phyloP scores from a whole-genome alignment of 371 early-diverging fungal genomes.

The Dichotomocladium elegans region DNA sequence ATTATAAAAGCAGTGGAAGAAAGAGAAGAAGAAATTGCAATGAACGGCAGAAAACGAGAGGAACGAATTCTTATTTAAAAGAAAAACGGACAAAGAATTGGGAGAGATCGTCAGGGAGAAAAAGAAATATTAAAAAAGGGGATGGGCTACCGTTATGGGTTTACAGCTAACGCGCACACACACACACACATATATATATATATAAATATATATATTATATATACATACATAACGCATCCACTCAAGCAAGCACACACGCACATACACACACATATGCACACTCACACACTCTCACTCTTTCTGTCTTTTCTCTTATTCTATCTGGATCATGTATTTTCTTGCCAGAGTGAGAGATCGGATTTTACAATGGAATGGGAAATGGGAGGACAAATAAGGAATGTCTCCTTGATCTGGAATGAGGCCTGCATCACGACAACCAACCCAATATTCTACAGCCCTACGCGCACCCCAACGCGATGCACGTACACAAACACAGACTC shows the following conservation, averaged over 20 bases:
- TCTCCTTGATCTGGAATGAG: slow-evolving; percentile 23
- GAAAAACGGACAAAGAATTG: slow-evolving; percentile 15
- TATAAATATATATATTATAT: too few relatives aligned
- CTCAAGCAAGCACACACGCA: neutral
- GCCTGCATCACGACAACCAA: slow-evolving; percentile 2
- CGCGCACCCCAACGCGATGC: too few relatives aligned
- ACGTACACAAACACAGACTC: too few relatives aligned
- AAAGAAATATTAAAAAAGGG: slow-evolving; percentile 23
- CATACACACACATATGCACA: neutral
- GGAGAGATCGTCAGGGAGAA: slow-evolving; percentile 18
- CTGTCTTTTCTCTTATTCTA: too few relatives aligned
- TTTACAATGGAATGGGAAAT: slow-evolving; percentile 26
- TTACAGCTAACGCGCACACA: neutral
- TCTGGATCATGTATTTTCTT: too few relatives aligned
- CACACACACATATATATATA: too few relatives aligned
- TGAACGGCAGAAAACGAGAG: neutral
- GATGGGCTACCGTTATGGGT: neutral
- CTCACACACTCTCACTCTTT: too few relatives aligned
- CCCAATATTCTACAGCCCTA: too few relatives aligned
- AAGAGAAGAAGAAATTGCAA: slow-evolving; percentile 4
- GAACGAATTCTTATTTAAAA: slow-evolving; percentile 12
- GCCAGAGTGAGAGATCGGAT: slow-evolving; percentile 19
- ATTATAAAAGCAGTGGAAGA: too few relatives aligned
- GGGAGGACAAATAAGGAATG: slow-evolving; percentile 20
- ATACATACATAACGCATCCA: neutral